Conservation (phyloP, 192 early-diverging fungal genomes). For the Mortierella antarctica region DNA sequence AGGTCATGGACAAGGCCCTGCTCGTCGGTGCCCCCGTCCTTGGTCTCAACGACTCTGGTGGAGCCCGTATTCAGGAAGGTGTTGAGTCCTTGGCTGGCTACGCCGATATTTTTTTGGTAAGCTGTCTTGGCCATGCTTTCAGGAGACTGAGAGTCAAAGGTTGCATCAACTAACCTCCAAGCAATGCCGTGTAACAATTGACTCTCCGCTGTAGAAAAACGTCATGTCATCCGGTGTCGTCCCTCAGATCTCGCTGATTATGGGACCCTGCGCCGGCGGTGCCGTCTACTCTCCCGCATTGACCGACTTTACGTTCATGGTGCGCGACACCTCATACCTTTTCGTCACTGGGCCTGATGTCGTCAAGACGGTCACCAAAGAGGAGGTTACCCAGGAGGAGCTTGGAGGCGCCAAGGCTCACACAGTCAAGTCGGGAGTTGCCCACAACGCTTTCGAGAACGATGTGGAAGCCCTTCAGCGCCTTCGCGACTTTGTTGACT, state of each 20-base stretch:
- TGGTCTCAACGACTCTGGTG: conserved; percentile 96
- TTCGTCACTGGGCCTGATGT: conserved; percentile 99
- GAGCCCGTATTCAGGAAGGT: conserved; percentile 98
- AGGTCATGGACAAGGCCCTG: conserved; percentile 94
- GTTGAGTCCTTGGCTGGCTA: conserved; percentile 96
- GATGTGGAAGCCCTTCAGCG: conserved; percentile 89
- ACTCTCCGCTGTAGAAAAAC: conserved; percentile 68
- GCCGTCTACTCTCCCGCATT: conserved; percentile 97
- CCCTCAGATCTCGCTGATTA: conserved; percentile 95
- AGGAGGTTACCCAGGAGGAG: conserved; percentile 93
- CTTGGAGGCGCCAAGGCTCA: conserved; percentile 93
- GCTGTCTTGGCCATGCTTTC: not conserved
- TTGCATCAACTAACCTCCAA: not conserved
- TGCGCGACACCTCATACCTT: conserved; percentile 93
- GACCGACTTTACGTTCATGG: conserved; percentile 98
- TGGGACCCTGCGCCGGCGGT: conserved; percentile 98
- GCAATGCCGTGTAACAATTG: not conserved
- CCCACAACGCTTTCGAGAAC: conserved; percentile 92
- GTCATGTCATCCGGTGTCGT: conserved; percentile 93
- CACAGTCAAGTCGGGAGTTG: conserved; percentile 92
- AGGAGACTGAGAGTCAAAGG: not conserved
- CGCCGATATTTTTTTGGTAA: conserved; percentile 92
- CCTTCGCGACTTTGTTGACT: conserved; percentile 88
- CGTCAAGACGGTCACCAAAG: conserved; percentile 95
- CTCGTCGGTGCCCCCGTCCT: conserved; percentile 94